Percentiles rank a stretch among this genome's conserved stretches.
Conservation (phyloP, 441 rosid species). For the Eutrema salsugineum region DNA sequence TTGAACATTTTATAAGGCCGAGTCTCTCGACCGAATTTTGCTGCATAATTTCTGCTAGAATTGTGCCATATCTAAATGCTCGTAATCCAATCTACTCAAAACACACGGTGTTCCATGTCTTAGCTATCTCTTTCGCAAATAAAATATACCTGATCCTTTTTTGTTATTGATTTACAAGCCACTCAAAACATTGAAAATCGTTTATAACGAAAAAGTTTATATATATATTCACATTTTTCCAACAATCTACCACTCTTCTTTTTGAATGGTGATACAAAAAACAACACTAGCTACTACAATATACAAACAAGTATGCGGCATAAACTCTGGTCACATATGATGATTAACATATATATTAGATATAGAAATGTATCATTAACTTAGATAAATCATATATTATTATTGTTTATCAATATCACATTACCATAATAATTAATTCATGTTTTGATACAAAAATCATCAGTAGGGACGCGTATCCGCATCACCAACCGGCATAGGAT, state of each 20-base stretch:
- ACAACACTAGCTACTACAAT: neutral
- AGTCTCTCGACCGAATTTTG: neutral
- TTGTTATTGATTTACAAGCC: neutral
- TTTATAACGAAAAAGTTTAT: no score
- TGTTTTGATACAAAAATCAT: no score
- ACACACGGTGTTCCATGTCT: no score
- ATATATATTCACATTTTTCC: no score
- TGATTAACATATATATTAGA: neutral
- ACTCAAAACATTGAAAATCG: neutral
- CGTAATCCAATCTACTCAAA: neutral
- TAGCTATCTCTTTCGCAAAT: neutral
- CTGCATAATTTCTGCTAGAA: conserved; percentile 5
- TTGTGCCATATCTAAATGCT: neutral
- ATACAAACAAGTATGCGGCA: neutral
- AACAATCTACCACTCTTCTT: neutral
- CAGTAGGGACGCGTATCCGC: conserved; percentile 28
- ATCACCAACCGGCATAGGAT: conserved; percentile 35
- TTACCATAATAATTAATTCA: neutral
- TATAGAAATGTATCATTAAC: neutral
- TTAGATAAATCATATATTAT: no score
- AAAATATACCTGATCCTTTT: neutral
- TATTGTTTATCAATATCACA: neutral
- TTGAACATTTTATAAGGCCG: neutral
- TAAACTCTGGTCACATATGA: neutral
- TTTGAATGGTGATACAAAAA: neutral